Evolutionary conservation across 768 basidiomycete species (phyloP).

Genomic region (Lactarius quietus): DNA sequence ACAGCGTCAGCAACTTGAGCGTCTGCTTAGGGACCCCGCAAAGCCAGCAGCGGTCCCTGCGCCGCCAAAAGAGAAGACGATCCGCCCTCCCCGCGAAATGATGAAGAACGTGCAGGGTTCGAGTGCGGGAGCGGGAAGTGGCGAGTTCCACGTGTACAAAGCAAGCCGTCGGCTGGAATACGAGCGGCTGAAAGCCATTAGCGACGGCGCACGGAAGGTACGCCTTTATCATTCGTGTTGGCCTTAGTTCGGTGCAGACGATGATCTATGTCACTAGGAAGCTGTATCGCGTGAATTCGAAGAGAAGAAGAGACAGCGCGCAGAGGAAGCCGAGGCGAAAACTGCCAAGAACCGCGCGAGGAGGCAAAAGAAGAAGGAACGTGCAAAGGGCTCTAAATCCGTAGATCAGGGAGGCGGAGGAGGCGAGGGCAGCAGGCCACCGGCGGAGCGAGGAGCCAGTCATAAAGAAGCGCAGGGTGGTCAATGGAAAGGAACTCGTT

Average conservation of each 20-base stretch:
- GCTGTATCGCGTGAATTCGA: conserved; percentile 69
- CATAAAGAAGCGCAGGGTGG: conserved; percentile 76
- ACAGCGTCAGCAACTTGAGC: conserved; percentile 71
- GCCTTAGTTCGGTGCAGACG: background rate
- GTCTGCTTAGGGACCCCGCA: conserved; percentile 83
- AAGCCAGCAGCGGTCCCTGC: conserved; percentile 78
- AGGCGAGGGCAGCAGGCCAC: conserved; percentile 27
- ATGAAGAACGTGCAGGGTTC: conserved; percentile 99
- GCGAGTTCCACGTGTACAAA: conserved; percentile 99
- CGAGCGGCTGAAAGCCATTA: conserved; percentile 87
- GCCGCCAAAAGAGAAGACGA: conserved; percentile 76
- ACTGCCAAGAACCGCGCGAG: conserved; percentile 95
- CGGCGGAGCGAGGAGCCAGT: conserved; percentile 38
- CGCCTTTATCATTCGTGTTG: conserved; percentile 27
- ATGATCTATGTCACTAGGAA: conserved; percentile 48
- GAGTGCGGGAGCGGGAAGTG: conserved; percentile 94
- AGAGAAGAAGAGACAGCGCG: conserved; percentile 63
- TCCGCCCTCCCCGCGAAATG: conserved; percentile 86
- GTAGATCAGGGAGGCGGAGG: conserved; percentile 25
- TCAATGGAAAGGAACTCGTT: conserved; percentile 73
- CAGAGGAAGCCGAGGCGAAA: conserved; percentile 74
- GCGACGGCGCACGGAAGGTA: conserved; percentile 77
- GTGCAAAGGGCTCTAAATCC: conserved; percentile 43
- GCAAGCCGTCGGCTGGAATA: conserved; percentile 92
- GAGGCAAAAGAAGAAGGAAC: conserved; percentile 87